Percentiles rank a stretch among this genome's conserved stretches.
Conservation (phyloP, 75 land plant species). For the Selaginella tamariscina region DNA sequence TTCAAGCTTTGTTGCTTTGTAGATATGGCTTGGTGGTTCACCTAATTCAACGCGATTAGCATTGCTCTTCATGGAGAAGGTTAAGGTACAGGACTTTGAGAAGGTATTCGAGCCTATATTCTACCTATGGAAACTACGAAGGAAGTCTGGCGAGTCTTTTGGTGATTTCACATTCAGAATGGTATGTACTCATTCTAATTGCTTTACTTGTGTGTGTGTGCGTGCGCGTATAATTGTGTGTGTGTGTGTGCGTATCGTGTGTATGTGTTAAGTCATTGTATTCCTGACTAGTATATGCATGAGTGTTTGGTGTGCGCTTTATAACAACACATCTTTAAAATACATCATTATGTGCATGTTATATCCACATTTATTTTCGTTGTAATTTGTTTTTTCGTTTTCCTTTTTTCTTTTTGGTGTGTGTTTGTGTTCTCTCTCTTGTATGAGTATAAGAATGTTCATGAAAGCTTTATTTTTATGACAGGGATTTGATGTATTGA, state of each 20-base stretch:
- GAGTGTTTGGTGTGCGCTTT: too few species aligned
- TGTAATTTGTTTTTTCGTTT: not conserved
- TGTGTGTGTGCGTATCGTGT: constrained; percentile 6
- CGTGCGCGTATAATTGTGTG: not conserved
- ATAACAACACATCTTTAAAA: too few species aligned
- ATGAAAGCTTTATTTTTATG: not conserved
- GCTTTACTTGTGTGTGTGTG: not conserved
- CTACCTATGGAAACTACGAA: constrained; percentile 51
- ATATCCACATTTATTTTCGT: not conserved
- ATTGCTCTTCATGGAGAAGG: constrained; percentile 66
- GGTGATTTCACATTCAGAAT: constrained; percentile 63
- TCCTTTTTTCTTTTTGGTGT: not conserved
- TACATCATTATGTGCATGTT: too few species aligned
- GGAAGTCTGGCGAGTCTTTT: constrained; percentile 62
- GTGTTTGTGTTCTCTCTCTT: not conserved
- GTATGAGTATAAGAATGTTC: not conserved
- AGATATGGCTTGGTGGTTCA: constrained; percentile 97
- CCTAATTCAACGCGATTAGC: constrained; percentile 78
- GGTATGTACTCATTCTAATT: constrained; percentile 28
- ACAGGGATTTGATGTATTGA: constrained; percentile 66
- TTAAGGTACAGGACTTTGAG: constrained; percentile 84
- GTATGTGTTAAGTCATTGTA: not conserved
- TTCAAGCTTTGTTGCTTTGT: not conserved
- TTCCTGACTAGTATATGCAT: too few species aligned
- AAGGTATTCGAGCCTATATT: constrained; percentile 87